Evolutionary conservation across 192 early-diverging fungal species (phyloP).

Genomic region (Mortierella hygrophila): DNA sequence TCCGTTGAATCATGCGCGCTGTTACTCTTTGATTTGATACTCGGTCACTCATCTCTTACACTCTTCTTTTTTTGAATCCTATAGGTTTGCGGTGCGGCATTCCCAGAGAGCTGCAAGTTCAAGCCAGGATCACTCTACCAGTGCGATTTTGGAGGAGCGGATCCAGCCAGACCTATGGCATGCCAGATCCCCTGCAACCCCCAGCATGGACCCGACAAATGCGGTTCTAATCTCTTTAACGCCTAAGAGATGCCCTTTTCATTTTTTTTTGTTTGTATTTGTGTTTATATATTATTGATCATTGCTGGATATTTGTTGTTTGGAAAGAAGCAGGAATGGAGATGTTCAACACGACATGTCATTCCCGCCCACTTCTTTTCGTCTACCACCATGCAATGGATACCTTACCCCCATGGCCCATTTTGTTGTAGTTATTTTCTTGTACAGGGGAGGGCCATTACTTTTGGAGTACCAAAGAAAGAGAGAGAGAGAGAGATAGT

Average conservation of each 20-base stretch:
- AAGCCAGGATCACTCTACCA: background rate
- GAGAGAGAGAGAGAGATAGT: too few species aligned
- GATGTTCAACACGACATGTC: too few species aligned
- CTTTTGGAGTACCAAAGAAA: background rate
- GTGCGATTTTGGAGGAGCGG: slow-evolving; percentile 19
- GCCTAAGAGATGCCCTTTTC: background rate
- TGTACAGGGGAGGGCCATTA: background rate
- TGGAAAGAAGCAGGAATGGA: background rate
- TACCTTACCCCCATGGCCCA: background rate
- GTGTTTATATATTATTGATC: background rate
- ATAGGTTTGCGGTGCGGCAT: slow-evolving; percentile 25
- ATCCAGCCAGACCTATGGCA: background rate
- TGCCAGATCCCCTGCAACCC: slow-evolving; percentile 26
- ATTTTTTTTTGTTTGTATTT: background rate
- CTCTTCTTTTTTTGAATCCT: background rate
- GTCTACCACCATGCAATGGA: too few species aligned
- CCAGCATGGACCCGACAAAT: slow-evolving; percentile 28
- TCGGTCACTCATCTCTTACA: background rate
- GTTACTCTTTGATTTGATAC: background rate
- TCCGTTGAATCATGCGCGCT: background rate
- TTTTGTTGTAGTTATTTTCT: background rate
- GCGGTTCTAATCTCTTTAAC: background rate
- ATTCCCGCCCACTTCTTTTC: too few species aligned
- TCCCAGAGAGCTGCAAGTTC: slow-evolving; percentile 10
- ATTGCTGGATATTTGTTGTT: background rate